phyloP scores from a whole-genome alignment of 2,329 filamentous ascomycete genomes.

The Grosmannia serpens region DNA sequence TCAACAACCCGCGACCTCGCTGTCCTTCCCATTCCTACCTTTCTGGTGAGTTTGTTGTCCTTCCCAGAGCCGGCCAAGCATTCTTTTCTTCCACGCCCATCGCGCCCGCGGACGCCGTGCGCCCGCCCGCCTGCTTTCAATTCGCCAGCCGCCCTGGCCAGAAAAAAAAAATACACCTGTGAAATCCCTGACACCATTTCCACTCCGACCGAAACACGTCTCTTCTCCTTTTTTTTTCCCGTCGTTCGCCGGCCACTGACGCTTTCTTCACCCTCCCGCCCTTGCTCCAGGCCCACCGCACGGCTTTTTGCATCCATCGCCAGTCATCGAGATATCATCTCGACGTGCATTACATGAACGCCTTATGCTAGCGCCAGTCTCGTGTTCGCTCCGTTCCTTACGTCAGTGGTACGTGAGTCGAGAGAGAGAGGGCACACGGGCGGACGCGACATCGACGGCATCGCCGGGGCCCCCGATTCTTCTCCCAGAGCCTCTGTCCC shows the following conservation, averaged over 20 bases:
- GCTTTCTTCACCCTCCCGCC: not conserved
- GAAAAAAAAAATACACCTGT: not conserved
- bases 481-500: not conserved
- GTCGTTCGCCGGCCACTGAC: not conserved
- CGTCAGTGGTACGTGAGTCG: slow-evolving; percentile 2
- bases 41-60: not conserved
- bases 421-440: slow-evolving; percentile 3
- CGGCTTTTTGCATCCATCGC: not conserved
- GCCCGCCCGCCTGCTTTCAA: not conserved
- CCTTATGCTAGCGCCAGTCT: slow-evolving; percentile 4
- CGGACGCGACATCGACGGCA: not conserved
- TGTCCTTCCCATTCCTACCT: not conserved
- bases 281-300: not conserved
- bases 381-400: not conserved
- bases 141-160: not conserved
- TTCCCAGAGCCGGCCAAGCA: not conserved
- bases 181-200: not conserved
- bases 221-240: not conserved
- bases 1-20: not conserved
- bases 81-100: not conserved
- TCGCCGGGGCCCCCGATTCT: not conserved
- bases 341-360: not conserved
- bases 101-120: not conserved
- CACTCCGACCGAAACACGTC: not conserved
- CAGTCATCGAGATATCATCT: not conserved